Conservation (phyloP, 805 yeast genomes). For the Candida rishiriensis region DNA sequence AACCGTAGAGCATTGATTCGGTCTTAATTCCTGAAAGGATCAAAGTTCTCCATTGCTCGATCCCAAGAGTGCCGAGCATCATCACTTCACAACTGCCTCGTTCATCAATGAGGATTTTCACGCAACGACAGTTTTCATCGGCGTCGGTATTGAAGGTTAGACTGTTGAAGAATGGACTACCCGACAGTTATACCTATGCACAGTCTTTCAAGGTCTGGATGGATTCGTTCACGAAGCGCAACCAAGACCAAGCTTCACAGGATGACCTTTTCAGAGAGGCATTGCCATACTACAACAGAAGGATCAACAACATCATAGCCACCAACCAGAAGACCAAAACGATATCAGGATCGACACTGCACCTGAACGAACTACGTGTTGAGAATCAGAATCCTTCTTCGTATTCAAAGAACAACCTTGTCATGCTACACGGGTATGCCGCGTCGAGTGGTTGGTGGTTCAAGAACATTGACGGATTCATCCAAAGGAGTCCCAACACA, state of each 20-base stretch:
- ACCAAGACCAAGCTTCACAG: constrained; percentile 21
- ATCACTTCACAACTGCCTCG: too few species aligned
- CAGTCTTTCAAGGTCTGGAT: constrained; percentile 25
- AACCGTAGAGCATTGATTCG: too few species aligned
- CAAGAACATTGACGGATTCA: constrained; percentile 43
- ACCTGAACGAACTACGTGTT: constrained; percentile 25
- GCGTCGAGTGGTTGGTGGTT: constrained; percentile 55
- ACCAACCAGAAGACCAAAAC: constrained; percentile 14
- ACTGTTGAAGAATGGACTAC: constrained; percentile 12
- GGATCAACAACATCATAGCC: constrained; percentile 12
- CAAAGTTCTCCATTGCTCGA: too few species aligned
- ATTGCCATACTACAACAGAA: constrained; percentile 24
- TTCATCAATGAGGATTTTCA: too few species aligned
- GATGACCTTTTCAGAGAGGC: constrained; percentile 18
- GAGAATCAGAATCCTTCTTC: constrained; percentile 13
- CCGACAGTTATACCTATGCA: constrained; percentile 9
- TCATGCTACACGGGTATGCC: constrained; percentile 54
- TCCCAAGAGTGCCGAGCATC: too few species aligned
- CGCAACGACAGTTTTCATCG: constrained; percentile 2
- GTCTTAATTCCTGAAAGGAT: too few species aligned
- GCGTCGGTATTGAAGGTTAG: background rate
- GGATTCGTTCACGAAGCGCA: constrained; percentile 11
- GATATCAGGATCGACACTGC: constrained; percentile 5
- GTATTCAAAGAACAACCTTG: constrained; percentile 32
- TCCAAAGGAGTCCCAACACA: constrained; percentile 22